Conservation (phyloP, 495 filamentous ascomycete genomes). For the Penicillium egyptiacum region DNA sequence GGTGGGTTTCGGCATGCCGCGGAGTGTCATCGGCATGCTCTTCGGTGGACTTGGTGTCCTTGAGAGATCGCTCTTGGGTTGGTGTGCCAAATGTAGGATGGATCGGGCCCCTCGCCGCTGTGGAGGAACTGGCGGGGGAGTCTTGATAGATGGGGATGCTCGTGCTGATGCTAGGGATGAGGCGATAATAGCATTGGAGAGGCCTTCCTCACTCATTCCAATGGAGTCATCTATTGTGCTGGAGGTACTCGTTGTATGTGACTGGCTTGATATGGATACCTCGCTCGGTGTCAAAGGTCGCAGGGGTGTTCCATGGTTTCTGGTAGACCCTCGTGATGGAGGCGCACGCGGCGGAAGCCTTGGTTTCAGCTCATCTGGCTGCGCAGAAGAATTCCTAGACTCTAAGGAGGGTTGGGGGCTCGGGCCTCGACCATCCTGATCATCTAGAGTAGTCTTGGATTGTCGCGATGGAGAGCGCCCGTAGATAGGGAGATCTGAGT, state of each 20-base stretch:
- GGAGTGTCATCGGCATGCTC: conserved; percentile 71
- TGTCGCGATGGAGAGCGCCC: conserved; percentile 15
- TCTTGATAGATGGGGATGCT: conserved; percentile 52
- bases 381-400: conserved; percentile 17
- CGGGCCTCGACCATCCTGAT: conserved; percentile 9
- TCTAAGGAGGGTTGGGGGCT: conserved; percentile 23
- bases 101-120: conserved; percentile 51
- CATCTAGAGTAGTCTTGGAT: conserved; percentile 15
- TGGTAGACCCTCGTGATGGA: conserved; percentile 14
- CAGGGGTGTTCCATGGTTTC: conserved; percentile 21
- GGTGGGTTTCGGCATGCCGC: conserved; percentile 57
- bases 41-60: conserved; percentile 58
- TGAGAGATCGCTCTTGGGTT: conserved; percentile 36
- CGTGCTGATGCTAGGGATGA: conserved; percentile 77
- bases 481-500: conserved; percentile 6
- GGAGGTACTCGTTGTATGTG: conserved; percentile 31
- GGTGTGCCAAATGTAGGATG: conserved; percentile 38
- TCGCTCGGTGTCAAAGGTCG: conserved; percentile 31
- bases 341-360: conserved; percentile 32
- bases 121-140: conserved; percentile 44
- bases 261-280: conserved; percentile 28
- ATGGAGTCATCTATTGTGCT: conserved; percentile 27
- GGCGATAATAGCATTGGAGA: conserved; percentile 79
- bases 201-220: conserved; percentile 48
- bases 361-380: conserved; percentile 24